Base-by-base conservation (phyloP, 768 basidiomycete species). In the Mycena crocata region DNA sequence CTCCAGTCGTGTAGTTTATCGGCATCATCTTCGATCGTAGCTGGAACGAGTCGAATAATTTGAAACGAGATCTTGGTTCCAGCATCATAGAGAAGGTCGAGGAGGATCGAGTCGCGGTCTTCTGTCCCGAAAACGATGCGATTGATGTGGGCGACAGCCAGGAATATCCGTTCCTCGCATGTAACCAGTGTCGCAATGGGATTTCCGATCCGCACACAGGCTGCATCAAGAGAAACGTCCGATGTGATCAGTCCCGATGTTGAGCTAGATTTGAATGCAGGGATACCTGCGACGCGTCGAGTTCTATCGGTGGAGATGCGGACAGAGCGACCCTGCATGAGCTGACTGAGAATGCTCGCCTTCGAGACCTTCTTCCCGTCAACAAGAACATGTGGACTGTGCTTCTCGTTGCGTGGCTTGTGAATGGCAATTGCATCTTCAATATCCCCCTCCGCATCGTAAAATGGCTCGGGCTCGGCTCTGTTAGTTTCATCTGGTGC, bases 341-440 rank as follows among this genome's bases (percentile, higher is more conserved):
- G 35, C 14, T 24, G 19, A 24, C 32, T 40, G 35, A 60, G 32
- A 12, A 39, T 28, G 6, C 24, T 60, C 6, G 59, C 59, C 59
- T 60, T 60, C 14, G 59, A 39, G 14, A 60, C 23, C 28, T 30
- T 26, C 32, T 60, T 60, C 7, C 59, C 59, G 24, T 40, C n/a
- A 28, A 60, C 24, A 9, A 39, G 13, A 13, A 60, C 21, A 23
- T 50, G 59, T 0, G 59, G 34, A 9, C 48, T 31, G n/a, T 34
- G 34, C 17, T 51, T 52, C 4, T 42, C n/a, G 13, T 54, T 28
- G 28, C 40, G 40, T 1, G 61, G 39, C 3, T 59, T 24, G 5
- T 23, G 31, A 30, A 59, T 49, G 3, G 60, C 60, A 31, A 62
- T 26, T 1, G 34, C 28, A n/a, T 62, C 60, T 3, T 62, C 60